Base-by-base conservation (phyloP, 768 basidiomycete species). In the Leccinum imitatum region DNA sequence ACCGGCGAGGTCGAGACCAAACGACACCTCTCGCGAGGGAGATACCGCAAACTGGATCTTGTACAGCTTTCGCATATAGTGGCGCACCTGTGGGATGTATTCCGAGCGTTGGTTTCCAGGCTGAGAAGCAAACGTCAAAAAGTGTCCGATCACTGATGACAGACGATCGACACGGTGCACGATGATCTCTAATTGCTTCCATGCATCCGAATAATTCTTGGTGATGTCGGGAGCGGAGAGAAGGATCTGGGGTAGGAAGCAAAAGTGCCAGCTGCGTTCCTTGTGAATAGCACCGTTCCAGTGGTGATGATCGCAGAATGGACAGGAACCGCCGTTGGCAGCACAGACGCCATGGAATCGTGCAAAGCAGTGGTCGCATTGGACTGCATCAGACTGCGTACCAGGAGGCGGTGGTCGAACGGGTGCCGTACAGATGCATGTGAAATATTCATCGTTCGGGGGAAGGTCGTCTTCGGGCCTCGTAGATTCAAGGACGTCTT, bases 31-130 rank as follows among this genome's bases (percentile, higher is more conserved):
- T 1, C 86, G 87, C 60, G 84, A 89, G 3, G 90, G 89, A 0
- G 89, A 89, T 10, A 94, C 87, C n/a, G 88, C 87, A 68, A 94
- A 93, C 73, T 93, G 91, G 55, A 94, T 90, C 76, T 87, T 89
- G 79, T 87, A 93, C 15, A 93, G 77, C 75, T 94, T 94, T 64
- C 91, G 87, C 90, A 94, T 92, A 71, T 88, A 93, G 71, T 94
- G 92, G 33, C 91, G 85, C 13, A 93, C 90, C 71, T 92, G 91
- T 15, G 87, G 82, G 44, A 93, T 86, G 66, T 87, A 89, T 57
- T 90, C 89, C 4, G 80, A 76, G n/a, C 85, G 84, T 68, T 91
- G 91, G 60, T 92, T 89, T 37, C 80, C 80, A 33, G 83, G 79
- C 65, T 85, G 82, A 1, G 86, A 84, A 14, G 87, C 88, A 65